Percentiles rank a stretch among this genome's conserved stretches.
Conservation (phyloP, 2,329 filamentous ascomycete genomes). For the Aurifilum marmelostoma region DNA sequence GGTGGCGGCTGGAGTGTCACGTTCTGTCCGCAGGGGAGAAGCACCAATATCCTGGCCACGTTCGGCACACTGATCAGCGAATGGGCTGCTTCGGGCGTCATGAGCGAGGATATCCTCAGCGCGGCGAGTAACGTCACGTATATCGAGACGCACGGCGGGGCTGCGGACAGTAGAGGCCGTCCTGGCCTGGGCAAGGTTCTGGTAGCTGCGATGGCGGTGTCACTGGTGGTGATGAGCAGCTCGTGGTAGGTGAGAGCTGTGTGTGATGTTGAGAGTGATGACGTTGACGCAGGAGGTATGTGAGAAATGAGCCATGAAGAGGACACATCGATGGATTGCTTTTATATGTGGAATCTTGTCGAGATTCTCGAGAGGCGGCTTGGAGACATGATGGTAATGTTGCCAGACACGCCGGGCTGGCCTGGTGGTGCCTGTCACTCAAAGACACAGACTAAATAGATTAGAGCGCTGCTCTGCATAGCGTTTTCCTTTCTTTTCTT, state of each 20-base stretch:
- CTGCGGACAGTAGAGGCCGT: not conserved
- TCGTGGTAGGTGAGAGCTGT: not conserved
- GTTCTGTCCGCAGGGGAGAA: constrained; percentile 70
- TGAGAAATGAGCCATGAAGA: not conserved
- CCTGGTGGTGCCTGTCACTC: not conserved
- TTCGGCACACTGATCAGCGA: constrained; percentile 53
- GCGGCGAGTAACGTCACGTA: constrained; percentile 42
- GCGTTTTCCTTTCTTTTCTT: constrained; percentile 4
- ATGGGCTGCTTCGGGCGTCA: constrained; percentile 47
- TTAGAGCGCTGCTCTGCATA: constrained; percentile 9
- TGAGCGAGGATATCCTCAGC: constrained; percentile 41
- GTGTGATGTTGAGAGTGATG: no score
- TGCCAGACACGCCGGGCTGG: constrained; percentile 4
- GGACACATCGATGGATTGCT: no score
- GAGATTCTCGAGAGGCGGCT: no score
- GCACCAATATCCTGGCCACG: constrained; percentile 60
- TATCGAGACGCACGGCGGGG: constrained; percentile 36
- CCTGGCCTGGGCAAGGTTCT: constrained; percentile 21
- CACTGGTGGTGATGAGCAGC: constrained; percentile 17
- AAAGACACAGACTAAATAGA: constrained; percentile 3
- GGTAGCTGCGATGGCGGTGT: constrained; percentile 15
- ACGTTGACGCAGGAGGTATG: not conserved
- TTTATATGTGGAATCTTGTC: no score
- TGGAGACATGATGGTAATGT: not conserved
- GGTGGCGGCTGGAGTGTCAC: constrained; percentile 79